phyloP scores from a whole-genome alignment of 495 filamentous ascomycete genomes.

The Penicillium psychrofluorescens region DNA sequence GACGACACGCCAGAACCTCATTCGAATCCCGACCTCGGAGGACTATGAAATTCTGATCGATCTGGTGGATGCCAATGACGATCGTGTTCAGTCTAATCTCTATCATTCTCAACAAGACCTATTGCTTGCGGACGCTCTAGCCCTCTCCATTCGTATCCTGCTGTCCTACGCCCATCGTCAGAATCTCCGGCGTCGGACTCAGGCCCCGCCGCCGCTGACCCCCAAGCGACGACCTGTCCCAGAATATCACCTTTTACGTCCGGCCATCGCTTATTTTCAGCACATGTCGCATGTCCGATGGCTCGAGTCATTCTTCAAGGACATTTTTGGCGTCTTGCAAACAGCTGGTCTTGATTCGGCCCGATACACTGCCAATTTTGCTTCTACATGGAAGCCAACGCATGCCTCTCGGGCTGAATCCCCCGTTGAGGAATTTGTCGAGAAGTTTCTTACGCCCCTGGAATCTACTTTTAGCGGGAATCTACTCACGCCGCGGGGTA shows the following conservation, averaged over 20 bases:
- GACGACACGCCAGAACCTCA: slow-evolving; percentile 47
- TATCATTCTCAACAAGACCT: slow-evolving; percentile 14
- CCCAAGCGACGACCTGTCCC: slow-evolving; percentile 38
- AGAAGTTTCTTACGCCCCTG: slow-evolving; percentile 32
- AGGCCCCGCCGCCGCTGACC: slow-evolving; percentile 52
- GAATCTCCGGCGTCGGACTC: slow-evolving; percentile 55
- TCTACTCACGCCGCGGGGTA: slow-evolving; percentile 25
- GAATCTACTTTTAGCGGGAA: slow-evolving; percentile 34
- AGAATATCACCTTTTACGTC: slow-evolving; percentile 56
- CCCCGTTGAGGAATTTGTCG: slow-evolving; percentile 31
- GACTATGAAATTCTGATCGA: slow-evolving; percentile 56
- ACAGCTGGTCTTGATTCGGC: slow-evolving; percentile 32
- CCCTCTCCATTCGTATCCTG: slow-evolving; percentile 57
- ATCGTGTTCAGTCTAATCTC: slow-evolving; percentile 3
- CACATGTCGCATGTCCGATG: slow-evolving; percentile 43
- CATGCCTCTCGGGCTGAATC: neutral
- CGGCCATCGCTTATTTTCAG: slow-evolving; percentile 55
- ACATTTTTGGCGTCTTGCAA: slow-evolving; percentile 28
- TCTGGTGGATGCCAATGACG: slow-evolving; percentile 51
- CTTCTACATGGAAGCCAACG: slow-evolving; percentile 17
- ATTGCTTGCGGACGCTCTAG: slow-evolving; percentile 47
- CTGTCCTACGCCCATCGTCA: slow-evolving; percentile 66
- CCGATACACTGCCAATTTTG: slow-evolving; percentile 20
- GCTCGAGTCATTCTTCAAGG: slow-evolving; percentile 30
- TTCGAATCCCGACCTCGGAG: slow-evolving; percentile 48